Evolutionary conservation across 352 stramenopile species (phyloP), one percentile per base, ranked within the genome.

Genomic region (Globisporangium viniferum): DNA sequence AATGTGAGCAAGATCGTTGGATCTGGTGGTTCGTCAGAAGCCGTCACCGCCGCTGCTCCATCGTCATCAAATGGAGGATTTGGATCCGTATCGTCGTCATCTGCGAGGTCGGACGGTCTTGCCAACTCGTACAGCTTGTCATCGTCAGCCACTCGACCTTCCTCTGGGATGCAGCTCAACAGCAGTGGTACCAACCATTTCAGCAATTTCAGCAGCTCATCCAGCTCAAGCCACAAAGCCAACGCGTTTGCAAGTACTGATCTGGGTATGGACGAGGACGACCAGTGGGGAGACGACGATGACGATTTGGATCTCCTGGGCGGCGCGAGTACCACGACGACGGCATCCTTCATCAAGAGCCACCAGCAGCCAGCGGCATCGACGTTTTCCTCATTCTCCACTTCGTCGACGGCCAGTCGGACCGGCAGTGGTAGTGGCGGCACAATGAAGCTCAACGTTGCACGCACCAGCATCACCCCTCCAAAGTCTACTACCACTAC

Each of bases 1-100:
- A 91, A 90, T 51, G 84, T 91, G 48, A 77, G 78, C 51, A 90
- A 89, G 71, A 78, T 91, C 20, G 83, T 91, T 14, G 80, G 79
- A n/a, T 73, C 69, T 24, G 80, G 66, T 15, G 68, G 75, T 2
- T 77, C 62, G 3, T 58, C 54, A 20, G 48, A 48, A 24, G 56
- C 41, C 24, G 4, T 10, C 20, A 10, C 56, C 10, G 3, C 56
- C n/a, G 29, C 54, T 44, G 44, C 55, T 33, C 58, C 64, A 22
- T 20, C 39, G 14, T 44, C 41, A 20, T 56, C 64, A 10, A 66
- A 64, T 20, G 62, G 60, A 36, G 46, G 46, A 18, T 62, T 59
- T 9, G 60, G 36, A 49, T 4, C 29, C 18, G 27, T 33, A 24
- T 65, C 48, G 41, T 76, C 73, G 10, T 78, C 73, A 14, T 81